Base-by-base conservation (phyloP, 2,329 filamentous ascomycete genomes). In the Talaromyces sp. region DNA sequence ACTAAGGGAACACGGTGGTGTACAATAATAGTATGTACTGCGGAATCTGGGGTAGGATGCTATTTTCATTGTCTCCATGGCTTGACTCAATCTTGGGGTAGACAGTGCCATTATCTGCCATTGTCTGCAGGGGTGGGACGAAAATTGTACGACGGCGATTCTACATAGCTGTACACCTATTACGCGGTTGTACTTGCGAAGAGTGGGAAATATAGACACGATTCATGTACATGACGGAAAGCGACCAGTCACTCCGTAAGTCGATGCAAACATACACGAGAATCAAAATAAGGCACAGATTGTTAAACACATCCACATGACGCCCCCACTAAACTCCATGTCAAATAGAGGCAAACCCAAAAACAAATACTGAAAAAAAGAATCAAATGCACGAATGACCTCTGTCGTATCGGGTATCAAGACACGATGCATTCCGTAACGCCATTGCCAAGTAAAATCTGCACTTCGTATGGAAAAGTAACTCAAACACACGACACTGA, bases 371-470 rank as follows among this genome's bases (percentile, higher is more conserved):
- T 17, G 33, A 52, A 61, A 41, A 17, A 56, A 27, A 41, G 25
- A 62, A 33, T 31, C 49, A 66, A 4, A 52, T 43, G 54, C 41
- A 62, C 52, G 64, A 39, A 50, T 50, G 39, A 54, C 41, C 50
- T 62, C 64, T 65, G 52, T 65, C 49, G 59, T 62, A 58, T 62
- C 43, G 64, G 64, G 64, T 66, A 66, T 66, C 60, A 66, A 61
- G 63, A 49, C 64, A 62, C 59, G 45, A 62, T 60, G 56, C 62
- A 62, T 66, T 54, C 52, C 52, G 59, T 62, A 66, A 66, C 64
- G 60, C 64, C 64, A 56, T 62, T 49, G 60, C 64, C 50, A 58
- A 59, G 47, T 19, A 47, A 64, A 43, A 62, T 50, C 25, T 61
- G 50, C 58, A 58, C 33, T 39, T 54, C n/a, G 19, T 39, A 37